Evolutionary conservation across 116 monocot species (phyloP), one percentile per base, ranked within the genome.

Genomic region (Iris pallida): DNA sequence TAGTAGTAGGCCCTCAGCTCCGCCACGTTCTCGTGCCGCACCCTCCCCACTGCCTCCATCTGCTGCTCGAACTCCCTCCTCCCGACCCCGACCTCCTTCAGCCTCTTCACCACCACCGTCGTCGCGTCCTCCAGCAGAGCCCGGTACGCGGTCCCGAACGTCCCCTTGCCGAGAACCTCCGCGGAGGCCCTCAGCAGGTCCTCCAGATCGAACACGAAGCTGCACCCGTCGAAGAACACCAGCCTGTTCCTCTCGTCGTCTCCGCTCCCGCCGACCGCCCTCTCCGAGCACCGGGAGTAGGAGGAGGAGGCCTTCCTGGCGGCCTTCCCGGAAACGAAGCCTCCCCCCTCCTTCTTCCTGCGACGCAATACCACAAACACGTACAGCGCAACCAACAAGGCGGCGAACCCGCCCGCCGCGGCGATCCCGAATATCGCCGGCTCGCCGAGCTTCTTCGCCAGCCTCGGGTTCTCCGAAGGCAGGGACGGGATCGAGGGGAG

Each of bases 371-470:
- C 20, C 54, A 55, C 43, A 8, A 75, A 45, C 4, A 77, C 10
- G 4, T 79, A 77, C 16, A 80, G 15, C 17, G 60, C 52, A 0
- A 43, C 53, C 41, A 83, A 88, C n/a, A 73, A 16, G 12, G 78
- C 7, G 13, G 68, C 78, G 14, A 77, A 75, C 4, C 78, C 81
- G 6, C 83, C 94, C 30, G 30, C 30, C 0, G 88, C 60, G n/a
- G 77, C 64, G 9, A 85, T 83, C 5, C 70, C 92, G 2, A 93
- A 80, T 42, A 87, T 72, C 5, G 61, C 71, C 8, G 82, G 72
- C 59, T 84, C 80, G 10, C 68, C 59, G 10, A 82, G 52, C 49
- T 79, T 82, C 15, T 62, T 73, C 30, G 30, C 30, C 2, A 3
- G 30, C 2, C 30, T 30, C 0, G 30, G 30, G 30, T 30, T 30